Evolutionary conservation across 1,139 yeast genomes (phyloP), one percentile per base, ranked within the genome.

Genomic region (Torulaspora pretoriensis): DNA sequence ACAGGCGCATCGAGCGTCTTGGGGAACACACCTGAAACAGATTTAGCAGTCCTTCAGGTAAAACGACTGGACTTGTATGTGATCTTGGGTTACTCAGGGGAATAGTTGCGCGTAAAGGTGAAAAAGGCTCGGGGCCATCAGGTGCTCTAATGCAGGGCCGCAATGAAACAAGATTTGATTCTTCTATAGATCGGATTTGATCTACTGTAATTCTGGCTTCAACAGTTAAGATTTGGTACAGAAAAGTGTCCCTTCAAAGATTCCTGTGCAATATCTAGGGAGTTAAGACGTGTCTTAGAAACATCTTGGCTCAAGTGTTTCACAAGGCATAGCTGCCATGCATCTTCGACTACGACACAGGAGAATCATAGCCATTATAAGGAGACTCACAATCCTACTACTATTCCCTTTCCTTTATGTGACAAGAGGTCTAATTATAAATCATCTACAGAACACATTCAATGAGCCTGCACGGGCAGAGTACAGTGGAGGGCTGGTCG

Each of bases 401-500:
- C 8, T 46, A 19, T 16, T 42, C 13, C 29, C 46, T 23, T 23
- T 42, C 4, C 19, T 44, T 4, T 37, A 46, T 27, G 24, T 35
- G n/a, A 27, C 47, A 4, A 47, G 51, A 38, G 12, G 33, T 22
- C 34, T 38, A 6, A 8, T 42, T 3, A 27, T 36, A 17, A 24
- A 43, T 16, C 49, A 42, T n/a, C 17, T 35, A n/a, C 26, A 22
- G 12, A 43, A 43, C 26, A 43, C 40, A 3, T n/a, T 43, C 14
- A 16, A 29, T 14, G 34, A 25, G 9, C 24, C 40, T 6, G 19
- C 33, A 25, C 26, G 26, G 4, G 10, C 38, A 17, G 54, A 46
- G 34, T 51, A 50, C 36, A 28, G 24, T 2, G 53, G 51, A 8
- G 54, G 54, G 14, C 35, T 40, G 4, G 47, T 54, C 22, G 51